Conservation (phyloP, 805 yeast genomes). For the Metschnikowia aberdeeniae region DNA sequence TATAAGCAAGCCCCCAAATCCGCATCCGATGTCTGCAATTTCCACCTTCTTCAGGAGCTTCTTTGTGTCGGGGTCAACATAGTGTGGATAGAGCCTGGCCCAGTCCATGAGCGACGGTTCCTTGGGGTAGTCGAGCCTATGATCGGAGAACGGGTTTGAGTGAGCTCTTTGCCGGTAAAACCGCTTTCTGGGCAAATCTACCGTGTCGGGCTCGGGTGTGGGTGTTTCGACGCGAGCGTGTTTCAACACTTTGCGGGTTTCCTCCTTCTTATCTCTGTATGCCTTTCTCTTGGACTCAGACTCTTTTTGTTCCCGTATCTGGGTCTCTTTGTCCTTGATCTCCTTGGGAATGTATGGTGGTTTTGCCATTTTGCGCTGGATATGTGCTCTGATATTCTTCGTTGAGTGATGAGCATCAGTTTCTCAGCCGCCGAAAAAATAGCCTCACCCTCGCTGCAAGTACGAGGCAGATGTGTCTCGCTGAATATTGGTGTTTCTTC, state of each 20-base stretch:
- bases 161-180: slow-evolving; percentile 96
- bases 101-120: slow-evolving; percentile 86
- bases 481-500: too few relatives aligned
- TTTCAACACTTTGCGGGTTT: slow-evolving; percentile 41
- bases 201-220: slow-evolving; percentile 21
- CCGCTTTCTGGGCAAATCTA: slow-evolving; percentile 73
- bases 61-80: slow-evolving; percentile 37
- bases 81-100: slow-evolving; percentile 69
- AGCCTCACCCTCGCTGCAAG: not conserved
- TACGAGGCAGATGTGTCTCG: not conserved
- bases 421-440: not conserved
- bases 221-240: slow-evolving; percentile 42
- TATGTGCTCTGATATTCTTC: too few relatives aligned
- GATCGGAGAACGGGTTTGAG: slow-evolving; percentile 96
- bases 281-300: slow-evolving; percentile 38
- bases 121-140: slow-evolving; percentile 80
- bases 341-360: slow-evolving; percentile 9
- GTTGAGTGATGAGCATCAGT: too few relatives aligned
- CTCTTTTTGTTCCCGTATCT: slow-evolving; percentile 17
- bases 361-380: slow-evolving; percentile 9
- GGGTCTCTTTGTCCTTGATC: slow-evolving; percentile 15
- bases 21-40: slow-evolving; percentile 96
- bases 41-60: slow-evolving; percentile 57
- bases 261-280: slow-evolving; percentile 47
- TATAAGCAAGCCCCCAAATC: slow-evolving; percentile 87